Conservation (phyloP, 1,139 yeast genomes). For the Wickerhamomyces sp. region DNA sequence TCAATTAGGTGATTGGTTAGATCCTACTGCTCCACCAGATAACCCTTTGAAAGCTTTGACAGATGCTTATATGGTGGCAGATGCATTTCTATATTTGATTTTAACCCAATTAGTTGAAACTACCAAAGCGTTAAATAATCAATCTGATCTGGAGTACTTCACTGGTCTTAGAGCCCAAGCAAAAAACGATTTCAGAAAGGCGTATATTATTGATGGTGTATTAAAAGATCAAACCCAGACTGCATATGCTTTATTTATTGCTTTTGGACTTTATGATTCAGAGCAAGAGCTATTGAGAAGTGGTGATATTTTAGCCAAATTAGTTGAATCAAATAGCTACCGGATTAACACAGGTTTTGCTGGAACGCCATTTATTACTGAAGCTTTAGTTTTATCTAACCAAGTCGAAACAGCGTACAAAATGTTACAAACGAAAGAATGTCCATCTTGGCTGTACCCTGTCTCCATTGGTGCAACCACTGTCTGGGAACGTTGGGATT, state of each 20-base stretch:
- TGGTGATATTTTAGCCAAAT: constrained; percentile 9
- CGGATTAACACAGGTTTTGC: constrained; percentile 17
- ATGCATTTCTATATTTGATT: constrained; percentile 14
- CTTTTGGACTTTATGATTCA: constrained; percentile 7
- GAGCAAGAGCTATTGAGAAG: constrained; percentile 7
- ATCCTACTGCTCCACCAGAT: constrained; percentile 17
- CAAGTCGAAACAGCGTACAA: constrained; percentile 12
- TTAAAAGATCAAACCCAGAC: constrained; percentile 12
- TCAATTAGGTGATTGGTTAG: constrained; percentile 18
- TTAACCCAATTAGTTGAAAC: constrained; percentile 7
- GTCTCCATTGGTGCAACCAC: constrained; percentile 18
- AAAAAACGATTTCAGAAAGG: constrained; percentile 11
- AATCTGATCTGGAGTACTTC: constrained; percentile 7
- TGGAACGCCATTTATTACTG: constrained; percentile 16
- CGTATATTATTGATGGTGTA: constrained; percentile 9
- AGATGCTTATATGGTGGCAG: constrained; percentile 15
- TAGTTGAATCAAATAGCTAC: constrained; percentile 9
- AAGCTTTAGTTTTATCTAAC: constrained; percentile 10
- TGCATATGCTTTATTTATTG: constrained; percentile 11
- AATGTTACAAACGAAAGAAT: constrained; percentile 9
- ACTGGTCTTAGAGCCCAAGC: background rate
- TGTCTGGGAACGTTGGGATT: constrained; percentile 18
- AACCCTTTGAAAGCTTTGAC: constrained; percentile 12
- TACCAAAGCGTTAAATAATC: constrained; percentile 5
- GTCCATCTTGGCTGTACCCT: constrained; percentile 18